Percentiles rank a stretch among this genome's conserved stretches.
These are phyloP conservation scores for Candida pseudofarinosa DNA, from an alignment of 805 yeast genomes.

Conservation along the genomic window DNA sequence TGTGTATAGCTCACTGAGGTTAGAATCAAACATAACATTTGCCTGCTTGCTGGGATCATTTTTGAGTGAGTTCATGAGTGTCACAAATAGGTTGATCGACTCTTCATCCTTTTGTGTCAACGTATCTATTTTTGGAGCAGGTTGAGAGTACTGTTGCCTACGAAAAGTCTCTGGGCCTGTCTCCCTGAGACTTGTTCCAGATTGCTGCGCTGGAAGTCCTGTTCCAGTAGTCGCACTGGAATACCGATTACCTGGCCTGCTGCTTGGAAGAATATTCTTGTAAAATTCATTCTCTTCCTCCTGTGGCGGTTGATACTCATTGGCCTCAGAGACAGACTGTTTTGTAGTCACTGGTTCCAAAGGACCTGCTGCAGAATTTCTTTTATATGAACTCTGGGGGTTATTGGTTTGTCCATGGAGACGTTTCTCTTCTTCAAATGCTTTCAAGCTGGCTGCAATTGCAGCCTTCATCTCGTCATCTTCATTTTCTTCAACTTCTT, in stretches of 20 bases:
- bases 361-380: not conserved
- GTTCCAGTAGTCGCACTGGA: not conserved
- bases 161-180: constrained; percentile 2
- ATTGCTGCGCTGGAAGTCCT: too few relatives aligned
- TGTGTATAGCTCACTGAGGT: constrained; percentile 54
- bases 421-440: constrained; percentile 43
- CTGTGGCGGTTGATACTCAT: constrained; percentile 7
- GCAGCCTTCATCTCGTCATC: constrained; percentile 87
- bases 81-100: constrained; percentile 62
- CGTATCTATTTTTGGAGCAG: constrained; percentile 18
- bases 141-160: not conserved
- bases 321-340: too few relatives aligned
- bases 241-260: not conserved
- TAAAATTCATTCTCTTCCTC: constrained; percentile 22
- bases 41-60: constrained; percentile 41
- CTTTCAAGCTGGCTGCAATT: constrained; percentile 84
- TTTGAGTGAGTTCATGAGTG: constrained; percentile 54
- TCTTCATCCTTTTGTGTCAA: constrained; percentile 65
- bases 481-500: constrained; percentile 54
- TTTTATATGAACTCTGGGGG: not conserved
- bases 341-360: too few relatives aligned
- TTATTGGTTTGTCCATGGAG: not conserved
- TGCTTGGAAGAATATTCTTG: constrained; percentile 21
- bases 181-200: constrained; percentile 1
- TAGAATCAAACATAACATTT: constrained; percentile 41